Evolutionary conservation across 139 green algal genomes (phyloP).

Genomic region (Nannochloris sp.): DNA sequence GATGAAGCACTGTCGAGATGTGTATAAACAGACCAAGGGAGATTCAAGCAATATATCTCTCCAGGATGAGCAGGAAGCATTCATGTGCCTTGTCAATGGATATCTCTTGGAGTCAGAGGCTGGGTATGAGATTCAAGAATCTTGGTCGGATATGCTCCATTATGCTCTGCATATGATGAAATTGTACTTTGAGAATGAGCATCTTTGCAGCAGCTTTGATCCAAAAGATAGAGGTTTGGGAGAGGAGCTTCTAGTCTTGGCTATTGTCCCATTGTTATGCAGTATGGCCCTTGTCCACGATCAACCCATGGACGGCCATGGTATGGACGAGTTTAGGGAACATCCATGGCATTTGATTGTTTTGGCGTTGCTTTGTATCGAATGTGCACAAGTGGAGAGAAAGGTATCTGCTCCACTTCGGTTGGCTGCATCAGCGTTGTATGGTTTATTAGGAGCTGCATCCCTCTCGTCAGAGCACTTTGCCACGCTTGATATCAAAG

Average conservation of each 20-base stretch:
- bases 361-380: conserved; percentile 1
- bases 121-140: conserved; percentile 3
- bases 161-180: conserved; percentile 31
- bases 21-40: too few species aligned
- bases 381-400: conserved; percentile 29
- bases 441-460: conserved; percentile 44
- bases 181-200: conserved; percentile 31
- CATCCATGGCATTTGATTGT: conserved; percentile 1
- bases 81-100: too few species aligned
- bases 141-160: neutral
- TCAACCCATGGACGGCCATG: too few species aligned
- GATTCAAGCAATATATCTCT: too few species aligned
- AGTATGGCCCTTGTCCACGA: neutral
- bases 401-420: conserved; percentile 40
- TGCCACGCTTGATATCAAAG: conserved; percentile 51
- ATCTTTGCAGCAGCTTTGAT: conserved; percentile 45
- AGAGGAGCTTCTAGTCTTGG: conserved; percentile 58
- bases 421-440: conserved; percentile 42
- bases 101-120: conserved; percentile 29
- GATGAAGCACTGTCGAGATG: too few species aligned
- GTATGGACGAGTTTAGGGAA: neutral
- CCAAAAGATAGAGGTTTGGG: conserved; percentile 60
- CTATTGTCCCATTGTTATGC: conserved; percentile 35
- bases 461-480: conserved; percentile 24
- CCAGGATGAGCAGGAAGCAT: too few species aligned